A percentile compares a stretch with the other conserved stretches of the same genome.
Evolutionary conservation across 768 basidiomycete species (phyloP).

Genomic region (Hericium erinaceus): DNA sequence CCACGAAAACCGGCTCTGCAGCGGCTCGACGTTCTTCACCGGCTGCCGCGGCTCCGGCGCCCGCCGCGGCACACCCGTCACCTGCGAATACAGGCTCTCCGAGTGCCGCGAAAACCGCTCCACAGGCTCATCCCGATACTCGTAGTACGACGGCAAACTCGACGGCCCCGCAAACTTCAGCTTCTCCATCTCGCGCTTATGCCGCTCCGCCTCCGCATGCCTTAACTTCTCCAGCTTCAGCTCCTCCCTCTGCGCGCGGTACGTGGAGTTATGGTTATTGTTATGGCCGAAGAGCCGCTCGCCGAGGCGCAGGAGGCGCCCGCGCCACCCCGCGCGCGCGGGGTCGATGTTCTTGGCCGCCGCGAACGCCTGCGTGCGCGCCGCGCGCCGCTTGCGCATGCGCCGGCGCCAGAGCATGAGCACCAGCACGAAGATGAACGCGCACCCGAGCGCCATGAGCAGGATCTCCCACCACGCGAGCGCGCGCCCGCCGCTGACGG

Average conservation of each 20-base stretch:
- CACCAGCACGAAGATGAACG: slow-evolving; percentile 63
- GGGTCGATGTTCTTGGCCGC: slow-evolving; percentile 42
- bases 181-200: slow-evolving; percentile 29
- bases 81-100: slow-evolving; percentile 56
- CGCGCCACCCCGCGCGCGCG: slow-evolving; percentile 41
- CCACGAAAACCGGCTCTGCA: slow-evolving; percentile 40
- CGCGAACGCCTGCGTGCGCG: slow-evolving; percentile 59
- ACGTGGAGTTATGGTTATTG: no score
- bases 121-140: slow-evolving; percentile 10
- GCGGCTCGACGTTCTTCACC: slow-evolving; percentile 26
- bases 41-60: slow-evolving; percentile 71
- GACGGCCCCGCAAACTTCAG: slow-evolving; percentile 24
- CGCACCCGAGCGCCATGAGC: slow-evolving; percentile 73
- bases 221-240: slow-evolving; percentile 42
- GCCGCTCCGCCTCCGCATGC: slow-evolving; percentile 40
- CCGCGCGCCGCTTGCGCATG: slow-evolving; percentile 57
- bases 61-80: slow-evolving; percentile 52
- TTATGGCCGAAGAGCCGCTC: slow-evolving; percentile 25
- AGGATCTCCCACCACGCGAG: slow-evolving; percentile 81
- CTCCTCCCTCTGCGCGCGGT: slow-evolving; percentile 25
- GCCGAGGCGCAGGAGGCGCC: slow-evolving; percentile 44
- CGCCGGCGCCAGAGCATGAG: slow-evolving; percentile 64
- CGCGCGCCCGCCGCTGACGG: slow-evolving; percentile 17
- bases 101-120: slow-evolving; percentile 21
- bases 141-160: slow-evolving; percentile 29